Base-by-base conservation (phyloP, 2,329 filamentous ascomycete species). In the Cucurbitaria berberidis region DNA sequence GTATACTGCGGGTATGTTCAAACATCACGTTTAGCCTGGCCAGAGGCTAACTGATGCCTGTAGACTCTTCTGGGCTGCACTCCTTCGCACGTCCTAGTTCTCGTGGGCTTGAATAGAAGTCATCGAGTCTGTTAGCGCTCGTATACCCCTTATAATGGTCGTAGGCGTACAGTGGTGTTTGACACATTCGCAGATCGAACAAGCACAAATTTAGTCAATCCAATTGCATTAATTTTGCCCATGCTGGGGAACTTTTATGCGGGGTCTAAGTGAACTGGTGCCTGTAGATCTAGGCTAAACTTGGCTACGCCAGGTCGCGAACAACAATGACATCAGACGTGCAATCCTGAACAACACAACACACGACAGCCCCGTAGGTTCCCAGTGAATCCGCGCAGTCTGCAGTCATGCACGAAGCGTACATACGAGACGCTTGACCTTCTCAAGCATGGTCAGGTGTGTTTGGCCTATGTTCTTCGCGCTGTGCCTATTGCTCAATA, bases 391-490 rank as follows among this genome's bases (percentile, higher is more conserved):
- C 54, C 43, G 50, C 46, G 32, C 46, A 47, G 29, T 19, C 43
- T 18, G 18, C 45, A 26, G 34, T 27, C 35, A 40, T 35, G 46
- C n/a, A 34, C 26, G 18, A 46, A 45, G 32, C 36, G 42, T 38
- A 32, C 13, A 22, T 45, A 26, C 21, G 32, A 16, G 15, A 29
- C 27, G 19, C 19, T 48, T 51, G 15, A 24, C 15, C 29, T 24
- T 32, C n/a, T 53, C 45, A 63, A 59, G 53, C 49, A 63, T 62
- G 47, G 53, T 40, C 47, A 46, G 43, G 47, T 34, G 45, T 50
- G 29, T 27, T 43, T 45, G 39, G 21, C 24, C 13, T 19, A 30
- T 41, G 8, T 43, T 47, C 30, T 32, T 38, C 21, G 36, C 34
- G 30, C 27, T 48, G 19, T 15, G 18, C 44, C n/a, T 34, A 30